A percentile compares a stretch with the other conserved stretches of the same genome.
phyloP scores from a whole-genome alignment of 2,329 filamentous ascomycete genomes.

The Scedosporium boydii region DNA sequence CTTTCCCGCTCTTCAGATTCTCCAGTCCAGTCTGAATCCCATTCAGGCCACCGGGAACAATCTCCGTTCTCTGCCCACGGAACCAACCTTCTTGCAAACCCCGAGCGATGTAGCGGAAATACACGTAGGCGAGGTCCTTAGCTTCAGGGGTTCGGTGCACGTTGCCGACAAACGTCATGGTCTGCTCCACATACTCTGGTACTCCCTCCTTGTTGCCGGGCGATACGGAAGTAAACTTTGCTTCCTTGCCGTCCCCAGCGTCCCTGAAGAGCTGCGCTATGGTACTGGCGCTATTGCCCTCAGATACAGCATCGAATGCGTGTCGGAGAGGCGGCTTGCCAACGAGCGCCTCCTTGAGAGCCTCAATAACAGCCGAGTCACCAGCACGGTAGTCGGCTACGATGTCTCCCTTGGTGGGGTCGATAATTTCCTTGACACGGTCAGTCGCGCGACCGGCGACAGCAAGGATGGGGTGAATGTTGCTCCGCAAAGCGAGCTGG shows the following conservation, averaged over 20 bases:
- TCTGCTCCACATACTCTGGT: background rate
- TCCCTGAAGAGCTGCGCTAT: background rate
- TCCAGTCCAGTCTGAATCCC: constrained; percentile 8
- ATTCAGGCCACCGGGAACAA: constrained; percentile 9
- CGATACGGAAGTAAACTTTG: background rate
- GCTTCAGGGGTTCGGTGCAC: too few species aligned
- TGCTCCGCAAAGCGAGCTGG: constrained; percentile 36
- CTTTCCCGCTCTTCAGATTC: constrained; percentile 8
- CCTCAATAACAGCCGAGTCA: constrained; percentile 6
- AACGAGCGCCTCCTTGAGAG: background rate
- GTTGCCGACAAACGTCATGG: too few species aligned
- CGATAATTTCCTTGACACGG: constrained; percentile 10
- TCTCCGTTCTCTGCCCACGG: constrained; percentile 7
- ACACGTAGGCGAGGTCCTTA: background rate
- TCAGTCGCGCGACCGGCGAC: constrained; percentile 34
- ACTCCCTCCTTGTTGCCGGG: background rate
- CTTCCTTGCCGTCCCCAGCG: background rate
- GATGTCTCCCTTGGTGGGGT: constrained; percentile 11
- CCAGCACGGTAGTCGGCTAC: constrained; percentile 14
- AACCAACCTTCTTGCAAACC: constrained; percentile 11
- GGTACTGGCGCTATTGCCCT: background rate
- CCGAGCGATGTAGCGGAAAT: constrained; percentile 1
- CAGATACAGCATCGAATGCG: constrained; percentile 8
- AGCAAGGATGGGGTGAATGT: constrained; percentile 50
- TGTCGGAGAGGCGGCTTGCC: constrained; percentile 1